Evolutionary conservation across 148 eudicot genomes (phyloP).

Genomic region (Limonium bicolor): DNA sequence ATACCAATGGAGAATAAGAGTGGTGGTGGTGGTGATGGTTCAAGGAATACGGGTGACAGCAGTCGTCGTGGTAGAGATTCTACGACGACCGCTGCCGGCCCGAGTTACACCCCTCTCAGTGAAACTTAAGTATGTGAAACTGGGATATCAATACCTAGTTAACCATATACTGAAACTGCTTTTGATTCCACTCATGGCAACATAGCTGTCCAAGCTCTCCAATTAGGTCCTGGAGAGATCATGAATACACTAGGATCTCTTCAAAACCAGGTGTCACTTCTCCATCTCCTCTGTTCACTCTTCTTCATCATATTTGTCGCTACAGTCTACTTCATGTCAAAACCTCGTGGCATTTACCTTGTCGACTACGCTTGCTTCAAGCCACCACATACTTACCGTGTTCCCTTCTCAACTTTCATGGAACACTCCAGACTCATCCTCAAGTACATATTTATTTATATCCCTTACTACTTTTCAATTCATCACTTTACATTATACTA

Average conservation of each 20-base stretch:
- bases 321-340: conserved; percentile 21
- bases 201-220: neutral
- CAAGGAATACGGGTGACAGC: too few species aligned
- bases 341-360: conserved; percentile 24
- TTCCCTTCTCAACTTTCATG: conserved; percentile 33
- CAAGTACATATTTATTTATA: neutral
- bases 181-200: neutral
- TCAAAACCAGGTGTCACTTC: neutral
- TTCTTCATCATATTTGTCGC: conserved; percentile 7
- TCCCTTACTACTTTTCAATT: neutral
- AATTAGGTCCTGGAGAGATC: neutral
- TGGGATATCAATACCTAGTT: conserved; percentile 6
- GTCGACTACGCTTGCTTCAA: conserved; percentile 37
- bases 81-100: too few species aligned
- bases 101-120: too few species aligned
- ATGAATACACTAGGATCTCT: neutral
- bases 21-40: too few species aligned
- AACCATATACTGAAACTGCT: conserved; percentile 4
- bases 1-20: too few species aligned
- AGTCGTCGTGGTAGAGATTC: too few species aligned
- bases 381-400: conserved; percentile 21
- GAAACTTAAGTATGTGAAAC: conserved; percentile 10
- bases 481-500: neutral
- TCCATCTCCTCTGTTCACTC: neutral
- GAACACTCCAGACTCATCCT: conserved; percentile 25